Conservation (phyloP, 768 basidiomycete genomes). For the Nidula microcarpa region DNA sequence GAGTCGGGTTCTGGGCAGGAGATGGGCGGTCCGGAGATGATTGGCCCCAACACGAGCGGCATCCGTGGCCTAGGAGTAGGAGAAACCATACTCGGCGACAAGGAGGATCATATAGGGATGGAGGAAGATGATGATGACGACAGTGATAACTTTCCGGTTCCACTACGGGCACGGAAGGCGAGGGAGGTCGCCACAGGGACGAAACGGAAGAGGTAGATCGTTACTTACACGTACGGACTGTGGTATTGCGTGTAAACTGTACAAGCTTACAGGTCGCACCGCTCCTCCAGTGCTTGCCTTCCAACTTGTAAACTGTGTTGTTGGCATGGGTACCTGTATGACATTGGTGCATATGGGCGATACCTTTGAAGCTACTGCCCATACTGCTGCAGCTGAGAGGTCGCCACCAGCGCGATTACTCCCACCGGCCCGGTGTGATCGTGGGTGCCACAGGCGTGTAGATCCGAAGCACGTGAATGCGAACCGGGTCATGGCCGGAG, state of each 20-base stretch:
- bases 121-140: constrained; percentile 59
- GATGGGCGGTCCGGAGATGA: constrained; percentile 42
- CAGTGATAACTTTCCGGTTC: constrained; percentile 71
- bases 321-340: too few relatives aligned
- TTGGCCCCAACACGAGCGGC: constrained; percentile 61
- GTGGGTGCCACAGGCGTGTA: constrained; percentile 2
- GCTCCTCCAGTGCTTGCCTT: too few relatives aligned
- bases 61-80: constrained; percentile 41
- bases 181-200: constrained; percentile 50
- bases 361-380: too few relatives aligned
- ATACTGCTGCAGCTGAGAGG: too few relatives aligned
- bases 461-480: constrained; percentile 29
- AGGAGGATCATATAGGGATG: constrained; percentile 15
- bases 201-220: constrained; percentile 64
- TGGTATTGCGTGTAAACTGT: constrained; percentile 9
- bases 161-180: constrained; percentile 65
- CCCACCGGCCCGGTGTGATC: constrained; percentile 6
- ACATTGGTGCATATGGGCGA: too few relatives aligned
- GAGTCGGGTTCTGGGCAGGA: constrained; percentile 52
- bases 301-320: too few relatives aligned
- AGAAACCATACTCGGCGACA: constrained; percentile 14
- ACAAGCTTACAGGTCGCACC: too few relatives aligned
- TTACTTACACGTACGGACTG: constrained; percentile 6
- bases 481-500: constrained; percentile 3
- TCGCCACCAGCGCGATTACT: too few relatives aligned